These are phyloP conservation scores for Penicillium sclerotiorum DNA, from an alignment of 2,329 filamentous ascomycete genomes.

Conservation along the genomic window DNA sequence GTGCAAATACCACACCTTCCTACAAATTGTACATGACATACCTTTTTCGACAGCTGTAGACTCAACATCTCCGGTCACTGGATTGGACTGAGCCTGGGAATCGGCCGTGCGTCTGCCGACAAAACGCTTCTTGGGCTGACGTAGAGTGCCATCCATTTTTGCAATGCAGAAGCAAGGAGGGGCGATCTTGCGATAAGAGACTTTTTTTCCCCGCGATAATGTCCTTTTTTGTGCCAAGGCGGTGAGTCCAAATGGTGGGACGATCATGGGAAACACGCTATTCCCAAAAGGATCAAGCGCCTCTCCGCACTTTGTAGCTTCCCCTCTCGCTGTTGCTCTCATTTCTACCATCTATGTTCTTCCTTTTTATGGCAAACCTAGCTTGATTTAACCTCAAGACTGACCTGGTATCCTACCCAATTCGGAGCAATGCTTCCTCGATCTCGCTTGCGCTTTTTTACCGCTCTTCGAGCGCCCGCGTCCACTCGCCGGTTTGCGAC, in stretches of 20 bases:
- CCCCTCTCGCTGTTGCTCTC: constrained; percentile 8
- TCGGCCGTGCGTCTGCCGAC: constrained; percentile 76
- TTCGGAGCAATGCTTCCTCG: constrained; percentile 28
- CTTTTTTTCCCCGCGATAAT: constrained; percentile 7
- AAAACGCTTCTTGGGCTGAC: constrained; percentile 88
- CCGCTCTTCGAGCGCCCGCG: constrained; percentile 26
- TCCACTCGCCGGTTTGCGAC: constrained; percentile 38
- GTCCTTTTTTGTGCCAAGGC: constrained; percentile 7
- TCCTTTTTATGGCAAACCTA: neutral
- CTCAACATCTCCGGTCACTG: constrained; percentile 61
- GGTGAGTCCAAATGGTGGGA: constrained; percentile 5
- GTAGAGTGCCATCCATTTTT: constrained; percentile 29
- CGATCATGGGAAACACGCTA: constrained; percentile 14
- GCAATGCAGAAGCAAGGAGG: neutral
- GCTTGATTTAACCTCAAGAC: neutral
- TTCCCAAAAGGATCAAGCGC: constrained; percentile 17
- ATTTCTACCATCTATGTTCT: neutral
- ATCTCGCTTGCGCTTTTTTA: constrained; percentile 31
- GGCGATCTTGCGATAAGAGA: constrained; percentile 3
- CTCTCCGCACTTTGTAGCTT: constrained; percentile 34
- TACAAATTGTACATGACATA: too few relatives aligned
- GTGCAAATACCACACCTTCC: too few relatives aligned
- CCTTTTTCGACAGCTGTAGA: constrained; percentile 56
- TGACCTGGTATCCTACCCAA: neutral
- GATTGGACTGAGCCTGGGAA: constrained; percentile 58